Percentiles rank a stretch among this genome's conserved stretches.
Evolutionary conservation across 257 asterid genomes (phyloP).

Genomic region (Ilex asprella): DNA sequence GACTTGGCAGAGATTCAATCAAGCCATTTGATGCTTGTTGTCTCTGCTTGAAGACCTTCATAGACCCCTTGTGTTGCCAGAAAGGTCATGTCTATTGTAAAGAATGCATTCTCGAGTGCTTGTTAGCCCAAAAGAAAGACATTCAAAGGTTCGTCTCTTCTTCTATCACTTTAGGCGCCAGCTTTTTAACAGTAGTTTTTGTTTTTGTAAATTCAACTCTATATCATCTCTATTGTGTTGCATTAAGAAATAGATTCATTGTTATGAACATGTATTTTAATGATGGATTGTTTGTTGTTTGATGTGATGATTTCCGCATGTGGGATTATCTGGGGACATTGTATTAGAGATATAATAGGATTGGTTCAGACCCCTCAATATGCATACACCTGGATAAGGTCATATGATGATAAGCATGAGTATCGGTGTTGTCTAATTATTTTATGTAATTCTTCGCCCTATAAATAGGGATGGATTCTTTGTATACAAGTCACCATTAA

Average conservation of each 20-base stretch:
- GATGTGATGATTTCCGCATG: background rate
- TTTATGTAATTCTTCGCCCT: no score
- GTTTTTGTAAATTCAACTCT: background rate
- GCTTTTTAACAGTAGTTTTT: background rate
- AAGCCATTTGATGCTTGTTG: conserved; percentile 88
- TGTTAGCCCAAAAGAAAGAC: conserved; percentile 85
- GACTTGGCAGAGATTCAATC: conserved; percentile 82
- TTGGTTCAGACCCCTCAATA: no score
- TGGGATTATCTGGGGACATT: background rate
- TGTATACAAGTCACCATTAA: no score
- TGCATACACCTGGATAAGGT: no score
- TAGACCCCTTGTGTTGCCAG: conserved; percentile 76
- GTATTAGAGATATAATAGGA: background rate
- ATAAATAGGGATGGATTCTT: no score
- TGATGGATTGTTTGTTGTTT: background rate
- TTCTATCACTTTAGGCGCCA: background rate
- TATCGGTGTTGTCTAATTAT: no score
- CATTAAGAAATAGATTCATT: no score
- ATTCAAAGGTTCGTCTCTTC: conserved; percentile 49
- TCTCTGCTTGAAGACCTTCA: conserved; percentile 88
- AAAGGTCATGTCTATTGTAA: conserved; percentile 92
- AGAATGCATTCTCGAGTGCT: conserved; percentile 88
- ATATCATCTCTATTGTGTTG: background rate
- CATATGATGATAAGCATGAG: no score
- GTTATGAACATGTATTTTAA: background rate